phyloP scores from a whole-genome alignment of 352 stramenopile species.

The Phytophthora citrophthora region DNA sequence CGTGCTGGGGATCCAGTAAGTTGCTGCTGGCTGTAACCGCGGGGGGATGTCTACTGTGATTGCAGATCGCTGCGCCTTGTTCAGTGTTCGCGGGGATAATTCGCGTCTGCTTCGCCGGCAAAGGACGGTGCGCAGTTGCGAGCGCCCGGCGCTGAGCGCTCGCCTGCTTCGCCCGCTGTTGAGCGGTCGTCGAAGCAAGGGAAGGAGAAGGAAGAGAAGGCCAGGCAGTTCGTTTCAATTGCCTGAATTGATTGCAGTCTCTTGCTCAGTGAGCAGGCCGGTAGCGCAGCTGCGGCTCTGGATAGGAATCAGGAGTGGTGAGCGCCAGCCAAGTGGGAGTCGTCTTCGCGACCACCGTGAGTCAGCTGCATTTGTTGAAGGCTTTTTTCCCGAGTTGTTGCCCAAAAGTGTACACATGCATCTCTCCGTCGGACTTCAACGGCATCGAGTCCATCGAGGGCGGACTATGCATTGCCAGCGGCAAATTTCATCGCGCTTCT shows the following conservation, averaged over 20 bases:
- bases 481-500: no score
- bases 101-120: conserved; percentile 9
- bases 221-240: no score
- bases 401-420: background rate
- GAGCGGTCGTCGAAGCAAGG: background rate
- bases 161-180: conserved; percentile 5
- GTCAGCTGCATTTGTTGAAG: conserved; percentile 14
- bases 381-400: background rate
- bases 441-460: conserved; percentile 3
- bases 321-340: conserved; percentile 31
- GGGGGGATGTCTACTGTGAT: conserved; percentile 6
- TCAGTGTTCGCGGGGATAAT: conserved; percentile 9
- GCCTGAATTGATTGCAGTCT: background rate
- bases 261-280: conserved; percentile 1
- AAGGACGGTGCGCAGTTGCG: conserved; percentile 16
- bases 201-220: no score
- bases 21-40: no score
- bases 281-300: conserved; percentile 17
- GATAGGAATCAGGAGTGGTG: conserved; percentile 27
- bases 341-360: background rate
- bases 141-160: conserved; percentile 11
- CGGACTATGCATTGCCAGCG: background rate
- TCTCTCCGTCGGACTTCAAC: conserved; percentile 21
- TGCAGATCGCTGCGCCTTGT: conserved; percentile 1
- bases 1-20: background rate